These are phyloP conservation scores for Pseudogymnoascus sp. DNA, from an alignment of 2,329 filamentous ascomycete genomes.

Conservation along the genomic window DNA sequence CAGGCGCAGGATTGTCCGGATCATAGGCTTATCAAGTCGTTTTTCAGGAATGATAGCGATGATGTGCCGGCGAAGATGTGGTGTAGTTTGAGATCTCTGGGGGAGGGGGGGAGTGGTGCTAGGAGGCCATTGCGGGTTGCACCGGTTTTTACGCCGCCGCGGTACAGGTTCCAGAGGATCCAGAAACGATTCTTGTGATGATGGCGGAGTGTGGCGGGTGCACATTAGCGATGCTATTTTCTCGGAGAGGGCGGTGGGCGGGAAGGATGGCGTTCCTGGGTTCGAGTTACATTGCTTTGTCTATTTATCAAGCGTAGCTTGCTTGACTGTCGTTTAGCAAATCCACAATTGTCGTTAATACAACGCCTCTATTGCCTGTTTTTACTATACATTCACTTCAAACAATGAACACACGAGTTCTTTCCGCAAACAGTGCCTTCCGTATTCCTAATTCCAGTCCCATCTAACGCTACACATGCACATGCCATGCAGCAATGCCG, in stretches of 20 bases:
- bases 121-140: background rate
- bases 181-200: background rate
- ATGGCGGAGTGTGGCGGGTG: background rate
- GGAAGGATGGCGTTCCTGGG: background rate
- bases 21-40: background rate
- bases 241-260: background rate
- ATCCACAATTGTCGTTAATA: background rate
- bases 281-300: background rate
- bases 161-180: background rate
- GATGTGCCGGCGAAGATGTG: background rate
- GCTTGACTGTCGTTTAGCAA: background rate
- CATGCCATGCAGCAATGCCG: background rate
- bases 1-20: background rate
- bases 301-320: background rate
- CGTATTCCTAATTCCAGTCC: constrained; percentile 2
- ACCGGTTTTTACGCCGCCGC: background rate
- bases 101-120: background rate
- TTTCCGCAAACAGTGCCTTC: background rate
- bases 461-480: constrained; percentile 3
- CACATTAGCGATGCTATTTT: background rate
- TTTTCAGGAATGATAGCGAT: background rate
- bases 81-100: background rate
- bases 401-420: background rate
- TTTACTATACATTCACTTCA: background rate
- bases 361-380: background rate